These are phyloP conservation scores for Betula pendula DNA, from an alignment of 306 rosid genomes.

Conservation along the genomic window DNA sequence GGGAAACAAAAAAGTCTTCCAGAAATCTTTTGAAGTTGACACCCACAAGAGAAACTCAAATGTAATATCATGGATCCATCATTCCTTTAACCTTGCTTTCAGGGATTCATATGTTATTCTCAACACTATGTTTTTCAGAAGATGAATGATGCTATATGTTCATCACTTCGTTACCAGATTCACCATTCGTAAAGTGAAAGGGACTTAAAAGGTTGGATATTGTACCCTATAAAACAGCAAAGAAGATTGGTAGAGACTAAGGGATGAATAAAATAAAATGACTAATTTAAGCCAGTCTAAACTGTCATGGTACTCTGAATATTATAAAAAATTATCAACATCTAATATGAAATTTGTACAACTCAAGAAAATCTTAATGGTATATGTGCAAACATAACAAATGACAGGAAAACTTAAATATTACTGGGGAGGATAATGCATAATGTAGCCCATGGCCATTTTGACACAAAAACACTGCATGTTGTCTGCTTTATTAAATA, in stretches of 20 bases:
- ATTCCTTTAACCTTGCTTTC: background rate
- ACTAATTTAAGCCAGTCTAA: background rate
- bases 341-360: background rate
- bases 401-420: background rate
- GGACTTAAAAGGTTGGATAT: background rate
- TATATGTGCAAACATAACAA: background rate
- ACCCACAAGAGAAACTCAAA: background rate
- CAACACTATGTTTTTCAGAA: background rate
- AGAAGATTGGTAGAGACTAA: background rate
- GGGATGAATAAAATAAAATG: background rate
- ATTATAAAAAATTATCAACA: background rate
- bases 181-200: too few species aligned
- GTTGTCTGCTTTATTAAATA: background rate
- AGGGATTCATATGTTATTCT: slow-evolving; percentile 1
- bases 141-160: background rate
- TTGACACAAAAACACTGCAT: background rate
- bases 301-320: background rate
- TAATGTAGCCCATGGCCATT: background rate
- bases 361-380: background rate
- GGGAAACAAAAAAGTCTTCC: background rate
- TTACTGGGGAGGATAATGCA: background rate
- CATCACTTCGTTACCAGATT: background rate
- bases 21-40: background rate
- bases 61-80: background rate
- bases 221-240: too few species aligned